Evolutionary conservation across 768 basidiomycete genomes (phyloP).

Genomic region (Russula sp.): DNA sequence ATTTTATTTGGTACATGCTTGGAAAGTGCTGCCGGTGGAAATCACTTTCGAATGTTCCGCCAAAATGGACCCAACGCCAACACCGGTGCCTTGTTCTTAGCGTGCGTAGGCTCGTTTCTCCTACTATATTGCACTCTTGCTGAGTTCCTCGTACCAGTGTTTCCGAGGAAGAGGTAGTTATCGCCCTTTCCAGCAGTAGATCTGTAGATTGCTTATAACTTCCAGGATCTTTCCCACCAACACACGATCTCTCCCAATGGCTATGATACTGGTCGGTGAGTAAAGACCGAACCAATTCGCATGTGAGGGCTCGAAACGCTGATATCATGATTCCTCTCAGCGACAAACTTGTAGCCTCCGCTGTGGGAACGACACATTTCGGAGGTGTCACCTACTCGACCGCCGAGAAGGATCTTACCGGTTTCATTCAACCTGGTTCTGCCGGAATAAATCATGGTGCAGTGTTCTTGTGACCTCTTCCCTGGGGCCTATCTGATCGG

Average conservation of each 20-base stretch:
- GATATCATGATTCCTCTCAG: conserved; percentile 24
- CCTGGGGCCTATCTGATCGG: neutral
- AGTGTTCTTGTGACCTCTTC: neutral
- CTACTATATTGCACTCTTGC: neutral
- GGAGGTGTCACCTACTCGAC: conserved; percentile 45
- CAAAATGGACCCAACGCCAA: conserved; percentile 53
- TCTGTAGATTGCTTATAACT: neutral
- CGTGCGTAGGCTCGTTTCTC: conserved; percentile 34
- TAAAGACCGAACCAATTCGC: neutral
- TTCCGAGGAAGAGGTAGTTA: conserved; percentile 41
- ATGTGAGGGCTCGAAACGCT: neutral
- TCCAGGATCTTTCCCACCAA: conserved; percentile 29
- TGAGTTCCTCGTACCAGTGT: conserved; percentile 31
- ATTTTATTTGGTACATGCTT: conserved; percentile 38
- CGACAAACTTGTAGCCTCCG: conserved; percentile 35
- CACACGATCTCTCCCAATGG: conserved; percentile 45
- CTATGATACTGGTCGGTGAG: conserved; percentile 44
- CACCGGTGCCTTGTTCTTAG: conserved; percentile 50
- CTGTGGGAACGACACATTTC: conserved; percentile 37
- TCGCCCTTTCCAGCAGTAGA: neutral
- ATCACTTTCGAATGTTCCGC: conserved; percentile 47
- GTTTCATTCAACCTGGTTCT: conserved; percentile 46
- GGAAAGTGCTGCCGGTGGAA: conserved; percentile 42
- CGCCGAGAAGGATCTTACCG: conserved; percentile 38
- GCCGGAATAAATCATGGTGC: conserved; percentile 45